A percentile compares a stretch with the other conserved stretches of the same genome.
These are phyloP conservation scores for Russula vinacea DNA, from an alignment of 768 basidiomycete genomes.

Conservation along the genomic window DNA sequence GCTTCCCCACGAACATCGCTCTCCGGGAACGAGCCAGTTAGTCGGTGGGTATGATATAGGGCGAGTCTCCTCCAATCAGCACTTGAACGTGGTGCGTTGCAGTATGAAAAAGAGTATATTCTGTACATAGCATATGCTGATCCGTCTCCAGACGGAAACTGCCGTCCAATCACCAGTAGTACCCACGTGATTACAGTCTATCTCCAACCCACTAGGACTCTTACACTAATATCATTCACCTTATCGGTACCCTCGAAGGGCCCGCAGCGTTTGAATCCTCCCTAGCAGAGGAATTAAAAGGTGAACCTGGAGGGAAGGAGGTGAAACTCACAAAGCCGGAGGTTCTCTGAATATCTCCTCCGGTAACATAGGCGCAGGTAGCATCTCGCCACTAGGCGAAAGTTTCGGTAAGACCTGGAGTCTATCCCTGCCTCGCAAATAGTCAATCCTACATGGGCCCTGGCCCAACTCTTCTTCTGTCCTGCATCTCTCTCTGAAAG, in stretches of 20 bases:
- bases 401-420: conserved; percentile 20
- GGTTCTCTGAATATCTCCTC: neutral
- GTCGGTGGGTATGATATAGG: no score
- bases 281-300: neutral
- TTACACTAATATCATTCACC: neutral
- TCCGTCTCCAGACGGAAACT: no score
- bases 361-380: neutral
- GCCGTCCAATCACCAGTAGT: no score
- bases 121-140: no score
- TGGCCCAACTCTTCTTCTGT: conserved; percentile 22
- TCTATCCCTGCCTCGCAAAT: conserved; percentile 17
- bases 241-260: conserved; percentile 21
- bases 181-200: neutral
- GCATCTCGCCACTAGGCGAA: conserved; percentile 14
- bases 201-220: neutral
- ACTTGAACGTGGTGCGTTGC: no score
- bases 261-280: conserved; percentile 17
- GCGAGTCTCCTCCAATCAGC: no score
- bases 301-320: neutral
- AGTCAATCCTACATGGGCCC: conserved; percentile 22
- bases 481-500: conserved; percentile 16
- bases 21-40: no score
- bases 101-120: no score
- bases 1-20: no score
- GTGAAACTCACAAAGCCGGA: conserved; percentile 6